Percentiles rank a stretch among this genome's conserved stretches.
phyloP scores from a whole-genome alignment of 2,329 filamentous ascomycete genomes.

The Neoarthrinium moseri region DNA sequence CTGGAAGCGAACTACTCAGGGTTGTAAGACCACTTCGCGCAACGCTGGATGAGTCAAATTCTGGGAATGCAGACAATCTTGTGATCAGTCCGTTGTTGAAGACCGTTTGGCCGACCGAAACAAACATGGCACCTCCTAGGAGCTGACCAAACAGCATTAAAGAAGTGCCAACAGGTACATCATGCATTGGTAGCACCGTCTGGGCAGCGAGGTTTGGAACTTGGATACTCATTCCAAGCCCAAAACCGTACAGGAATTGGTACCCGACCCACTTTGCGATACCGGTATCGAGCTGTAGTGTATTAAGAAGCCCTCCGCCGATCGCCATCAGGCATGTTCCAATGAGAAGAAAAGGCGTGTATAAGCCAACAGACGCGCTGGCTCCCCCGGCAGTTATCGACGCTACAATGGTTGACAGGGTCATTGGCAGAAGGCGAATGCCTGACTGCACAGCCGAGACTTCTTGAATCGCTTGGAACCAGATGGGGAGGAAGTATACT shows the following conservation, averaged over 20 bases:
- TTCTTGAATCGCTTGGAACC: slow-evolving; percentile 46
- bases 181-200: slow-evolving; percentile 32
- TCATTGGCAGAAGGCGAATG: slow-evolving; percentile 39
- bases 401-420: slow-evolving; percentile 37
- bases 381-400: slow-evolving; percentile 36
- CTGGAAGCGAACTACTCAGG: no score
- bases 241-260: slow-evolving; percentile 43
- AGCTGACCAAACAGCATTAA: slow-evolving; percentile 40
- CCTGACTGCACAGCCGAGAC: slow-evolving; percentile 38
- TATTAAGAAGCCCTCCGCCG: slow-evolving; percentile 42
- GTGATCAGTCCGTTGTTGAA: slow-evolving; percentile 33
- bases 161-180: slow-evolving; percentile 36
- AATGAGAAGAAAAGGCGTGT: slow-evolving; percentile 40
- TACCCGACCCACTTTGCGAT: slow-evolving; percentile 35
- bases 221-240: slow-evolving; percentile 39
- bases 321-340: slow-evolving; percentile 33
- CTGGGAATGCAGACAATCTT: slow-evolving; percentile 22
- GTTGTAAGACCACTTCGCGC: no score
- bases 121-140: slow-evolving; percentile 40
- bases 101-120: slow-evolving; percentile 38
- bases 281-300: slow-evolving; percentile 32
- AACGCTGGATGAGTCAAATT: no score
- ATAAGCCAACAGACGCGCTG: slow-evolving; percentile 38
- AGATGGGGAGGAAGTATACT: slow-evolving; percentile 47
- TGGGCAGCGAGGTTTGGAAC: slow-evolving; percentile 40